A percentile compares a stretch with the other conserved stretches of the same genome.
Evolutionary conservation across 2,329 filamentous ascomycete species (phyloP).

Genomic region (Colletotrichum australisinense): DNA sequence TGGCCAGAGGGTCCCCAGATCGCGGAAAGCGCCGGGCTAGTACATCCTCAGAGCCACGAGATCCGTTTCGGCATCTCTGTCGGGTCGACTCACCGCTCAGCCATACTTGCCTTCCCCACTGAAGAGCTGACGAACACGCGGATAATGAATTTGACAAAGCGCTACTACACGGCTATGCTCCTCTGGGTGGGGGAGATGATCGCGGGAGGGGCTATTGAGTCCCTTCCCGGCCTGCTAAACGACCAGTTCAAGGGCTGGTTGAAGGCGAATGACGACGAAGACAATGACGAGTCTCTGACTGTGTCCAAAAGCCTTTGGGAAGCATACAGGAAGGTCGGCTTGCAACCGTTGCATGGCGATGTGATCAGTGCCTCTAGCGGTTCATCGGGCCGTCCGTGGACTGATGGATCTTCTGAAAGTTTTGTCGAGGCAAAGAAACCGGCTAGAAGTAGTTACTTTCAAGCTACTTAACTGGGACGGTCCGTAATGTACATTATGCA

Average conservation of each 20-base stretch:
- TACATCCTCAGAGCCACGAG: not conserved
- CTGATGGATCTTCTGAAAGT: not conserved
- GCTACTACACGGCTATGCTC: slow-evolving; percentile 7
- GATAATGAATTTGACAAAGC: not conserved
- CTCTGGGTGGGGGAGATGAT: not conserved
- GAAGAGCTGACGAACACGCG: not conserved
- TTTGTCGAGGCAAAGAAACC: not conserved
- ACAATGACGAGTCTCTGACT: not conserved
- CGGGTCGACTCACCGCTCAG: not conserved
- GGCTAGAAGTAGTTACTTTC: not conserved
- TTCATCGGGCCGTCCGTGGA: not conserved
- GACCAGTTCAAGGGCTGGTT: not conserved
- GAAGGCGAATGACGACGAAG: not conserved
- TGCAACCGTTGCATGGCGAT: not conserved
- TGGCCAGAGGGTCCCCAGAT: not conserved
- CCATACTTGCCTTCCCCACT: not conserved
- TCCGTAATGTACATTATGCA: not conserved
- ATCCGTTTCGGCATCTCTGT: not conserved
- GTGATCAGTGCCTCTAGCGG: not conserved
- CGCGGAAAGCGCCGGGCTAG: not conserved
- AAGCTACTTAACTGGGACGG: not conserved
- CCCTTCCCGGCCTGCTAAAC: not conserved
- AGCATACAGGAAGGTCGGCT: not conserved
- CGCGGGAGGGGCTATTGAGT: not conserved
- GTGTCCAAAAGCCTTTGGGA: not conserved